Base-by-base conservation (phyloP, 2,329 filamentous ascomycete species). In the Botrytis elliptica region DNA sequence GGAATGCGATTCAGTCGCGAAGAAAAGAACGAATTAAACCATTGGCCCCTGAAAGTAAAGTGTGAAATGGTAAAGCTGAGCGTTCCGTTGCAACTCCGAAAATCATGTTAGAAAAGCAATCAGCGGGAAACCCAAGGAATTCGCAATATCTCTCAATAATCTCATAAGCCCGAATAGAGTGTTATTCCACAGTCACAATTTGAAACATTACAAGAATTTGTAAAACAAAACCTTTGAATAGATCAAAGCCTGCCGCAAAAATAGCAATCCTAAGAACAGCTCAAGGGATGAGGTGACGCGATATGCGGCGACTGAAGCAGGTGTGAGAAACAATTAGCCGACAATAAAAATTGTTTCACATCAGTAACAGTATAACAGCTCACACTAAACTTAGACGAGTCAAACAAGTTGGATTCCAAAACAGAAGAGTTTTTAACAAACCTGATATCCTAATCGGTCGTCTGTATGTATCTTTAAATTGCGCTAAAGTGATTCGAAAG, bases 21-120 rank as follows among this genome's bases (percentile, higher is more conserved):
- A 52, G 14, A 14, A 16, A 52, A n/a, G 1, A 14, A n/a, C 10
- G 1, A 5, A n/a, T n/a, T n/a, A n/a, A 2, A n/a, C 9, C 0
- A n/a, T 52, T 52, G 10, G n/a, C 4, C 25, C 25, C 0, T 16
- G 49, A 55, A 2, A 16, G 12, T 55, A 3, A n/a, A 16, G 49
- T 7, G 7, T 49, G 0, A 1, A 49, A 49, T 49, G 4, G 9
- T 25, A 10, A 49, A 10, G 3, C 46, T 49, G 46, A 4, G 8
- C 2, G 7, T n/a, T 0, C 12, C 12, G 25, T 12, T n/a, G 25
- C 12, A 25, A 55, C 25, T 0, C 2, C 25, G 12, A 2, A 16
- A n/a, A 55, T n/a, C 12, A 55, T 55, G 25, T 55, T 16, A 55
- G 22, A n/a, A 55, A n/a, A 55, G 25, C 25, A 55, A n/a, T 0